Evolutionary conservation across 306 rosid species (phyloP).

Genomic region (Quercus alba): DNA sequence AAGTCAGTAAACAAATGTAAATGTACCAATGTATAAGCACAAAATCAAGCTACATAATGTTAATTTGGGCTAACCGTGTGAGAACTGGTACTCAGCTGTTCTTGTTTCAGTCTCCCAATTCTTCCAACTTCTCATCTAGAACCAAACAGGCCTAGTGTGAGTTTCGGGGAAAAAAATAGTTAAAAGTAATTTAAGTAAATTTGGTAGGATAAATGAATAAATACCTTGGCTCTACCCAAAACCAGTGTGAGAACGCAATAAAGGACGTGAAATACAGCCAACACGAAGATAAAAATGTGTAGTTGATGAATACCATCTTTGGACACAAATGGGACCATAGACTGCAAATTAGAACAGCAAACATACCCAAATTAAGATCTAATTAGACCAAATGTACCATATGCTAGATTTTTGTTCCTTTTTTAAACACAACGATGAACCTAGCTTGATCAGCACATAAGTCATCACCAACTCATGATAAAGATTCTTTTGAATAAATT

Average conservation of each 20-base stretch:
- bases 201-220: background rate
- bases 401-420: background rate
- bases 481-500: background rate
- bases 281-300: slow-evolving; percentile 74
- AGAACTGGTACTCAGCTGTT: slow-evolving; percentile 72
- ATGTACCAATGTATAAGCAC: background rate
- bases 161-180: background rate
- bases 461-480: too few species aligned
- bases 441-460: too few species aligned
- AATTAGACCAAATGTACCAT: too few species aligned
- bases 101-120: slow-evolving; percentile 84
- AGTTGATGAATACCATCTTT: slow-evolving; percentile 74
- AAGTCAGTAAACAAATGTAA: background rate
- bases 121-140: slow-evolving; percentile 88
- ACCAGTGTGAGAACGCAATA: slow-evolving; percentile 69
- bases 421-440: background rate
- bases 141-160: background rate
- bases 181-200: background rate
- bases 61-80: slow-evolving; percentile 57
- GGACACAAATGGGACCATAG: slow-evolving; percentile 62
- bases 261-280: slow-evolving; percentile 69
- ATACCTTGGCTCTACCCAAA: slow-evolving; percentile 72
- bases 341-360: slow-evolving; percentile 30
- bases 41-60: background rate
- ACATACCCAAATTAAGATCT: background rate